Evolutionary conservation across 1,284 basidiomycete species (phyloP), one percentile per base, ranked within the genome.

Genomic region (Gomphus bonarii): DNA sequence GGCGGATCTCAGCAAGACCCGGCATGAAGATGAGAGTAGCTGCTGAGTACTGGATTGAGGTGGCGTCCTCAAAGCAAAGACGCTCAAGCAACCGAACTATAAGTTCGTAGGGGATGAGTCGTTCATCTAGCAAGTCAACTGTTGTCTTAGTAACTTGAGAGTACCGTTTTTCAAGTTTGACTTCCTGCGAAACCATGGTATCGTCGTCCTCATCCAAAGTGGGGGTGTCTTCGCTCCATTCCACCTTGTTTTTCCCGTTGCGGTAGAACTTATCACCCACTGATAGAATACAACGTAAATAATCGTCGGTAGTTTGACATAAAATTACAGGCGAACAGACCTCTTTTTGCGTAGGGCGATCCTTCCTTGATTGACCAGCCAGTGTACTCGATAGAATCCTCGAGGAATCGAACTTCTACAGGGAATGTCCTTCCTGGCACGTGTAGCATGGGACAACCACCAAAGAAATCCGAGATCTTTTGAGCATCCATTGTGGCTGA

Each of bases 391-490:
- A 99, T 79, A 0, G 91, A 94, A 69, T 99, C 97, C 69, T 99
- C 97, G 9, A 99, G 75, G 66, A 84, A 99, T 50, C 81, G 78
- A 18, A 90, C 78, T 50, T 91, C 84, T 11, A 99, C 97, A 9
- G 97, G 95, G 74, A 93, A 99, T 0, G 95, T 98, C n/a, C 97
- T 81, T 1, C 97, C 97, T 8, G 95, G 95, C 16, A 99, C 91
- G 61, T 83, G 82, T 48, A 97, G 75, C 28, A 85, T 84, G 0
- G 94, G 93, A 67, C 95, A 97, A 28, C 85, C 85, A 20, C 88
- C 91, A 67, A 99, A 98, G 71, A 91, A 99, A 22, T 72, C 73
- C n/a, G 94, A 91, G 54, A 99, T 86, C 71, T 97, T 95, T 60
- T 95, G 88, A 0, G 92, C 89, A 65, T 99, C 93, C 31, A 98